Evolutionary conservation across 176 grass and related monocot species (phyloP), one percentile per base, ranked within the genome.

Genomic region (Saccharum officinarum): DNA sequence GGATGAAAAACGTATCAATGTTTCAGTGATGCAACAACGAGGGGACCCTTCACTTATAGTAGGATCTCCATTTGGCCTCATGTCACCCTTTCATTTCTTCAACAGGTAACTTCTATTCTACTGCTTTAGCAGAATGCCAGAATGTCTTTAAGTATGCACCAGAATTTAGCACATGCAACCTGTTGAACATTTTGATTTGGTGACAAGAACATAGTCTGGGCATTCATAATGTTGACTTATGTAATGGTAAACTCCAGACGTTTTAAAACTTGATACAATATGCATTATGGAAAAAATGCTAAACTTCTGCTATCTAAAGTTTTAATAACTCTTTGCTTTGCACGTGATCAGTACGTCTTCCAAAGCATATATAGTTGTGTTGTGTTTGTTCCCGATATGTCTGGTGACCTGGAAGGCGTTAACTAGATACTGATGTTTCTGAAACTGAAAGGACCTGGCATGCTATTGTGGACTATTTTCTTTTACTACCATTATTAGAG

Each of bases 11-110:
- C 86, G 65, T 80, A 81, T 91, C 67, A 67, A 94, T 69, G 85
- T 90, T 82, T 93, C 96, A 86, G 47, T 41, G 47, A 47, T 54
- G 57, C 87, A 91, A 77, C 82, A 89, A 70, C 91, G 88, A 89
- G 93, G 93, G 63, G 91, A 98, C 85, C 67, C 80, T 70, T 78
- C 95, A 85, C 69, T 95, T 81, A 73, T 93, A 80, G 79, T 90
- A 68, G 96, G 96, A 68, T 98, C 93, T 87, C 96, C 91, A 77
- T 98, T 98, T 76, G 96, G 93, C 47, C 68, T 93, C 80, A 55
- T 98, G 87, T 94, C 96, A 50, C 87, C 91, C 6, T 89, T 88
- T 37, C 96, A 98, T 90, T 98, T 98, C 85, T 90, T 95, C 69
- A 98, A 98, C 77, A 95, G 96, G 96, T 98, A 87, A 50, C 31